Evolutionary conservation across 305 asterid genomes (phyloP).

Genomic region (Nicotiana rustica): DNA sequence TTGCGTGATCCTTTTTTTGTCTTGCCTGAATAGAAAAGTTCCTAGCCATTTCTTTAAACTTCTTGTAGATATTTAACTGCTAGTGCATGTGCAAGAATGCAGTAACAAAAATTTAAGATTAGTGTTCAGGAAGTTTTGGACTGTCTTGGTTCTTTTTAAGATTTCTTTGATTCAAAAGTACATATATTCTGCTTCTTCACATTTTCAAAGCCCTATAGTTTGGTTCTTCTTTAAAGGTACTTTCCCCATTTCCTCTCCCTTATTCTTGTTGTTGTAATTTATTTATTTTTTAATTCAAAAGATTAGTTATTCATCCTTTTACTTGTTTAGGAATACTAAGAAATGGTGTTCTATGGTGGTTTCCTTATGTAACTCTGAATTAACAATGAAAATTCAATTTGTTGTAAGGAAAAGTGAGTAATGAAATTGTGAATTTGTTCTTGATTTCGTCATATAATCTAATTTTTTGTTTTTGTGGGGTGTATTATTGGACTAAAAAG

Average conservation of each 20-base stretch:
- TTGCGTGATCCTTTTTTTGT: background rate
- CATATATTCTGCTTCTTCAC: background rate
- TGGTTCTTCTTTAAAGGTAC: conserved; percentile 5
- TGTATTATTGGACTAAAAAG: background rate
- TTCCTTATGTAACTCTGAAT: background rate
- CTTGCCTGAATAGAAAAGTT: background rate
- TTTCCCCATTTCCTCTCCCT: conserved; percentile 3
- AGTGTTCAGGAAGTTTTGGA: background rate
- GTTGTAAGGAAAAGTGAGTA: background rate
- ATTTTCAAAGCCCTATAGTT: conserved; percentile 18
- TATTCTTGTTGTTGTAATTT: too few relatives aligned
- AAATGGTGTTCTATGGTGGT: background rate
- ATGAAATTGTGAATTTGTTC: background rate
- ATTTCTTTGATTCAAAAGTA: background rate
- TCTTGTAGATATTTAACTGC: background rate
- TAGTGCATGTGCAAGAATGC: background rate
- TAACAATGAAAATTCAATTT: conserved; percentile 16
- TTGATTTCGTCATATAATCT: too few relatives aligned
- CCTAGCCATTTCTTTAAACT: background rate
- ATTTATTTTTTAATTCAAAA: too few relatives aligned
- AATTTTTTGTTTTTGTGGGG: background rate
- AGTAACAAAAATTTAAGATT: background rate
- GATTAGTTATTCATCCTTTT: background rate
- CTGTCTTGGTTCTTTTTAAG: background rate
- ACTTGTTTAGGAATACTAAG: background rate